These are phyloP conservation scores for Psilocybe subaeruginosa DNA, from an alignment of 768 basidiomycete species.

Conservation along the genomic window DNA sequence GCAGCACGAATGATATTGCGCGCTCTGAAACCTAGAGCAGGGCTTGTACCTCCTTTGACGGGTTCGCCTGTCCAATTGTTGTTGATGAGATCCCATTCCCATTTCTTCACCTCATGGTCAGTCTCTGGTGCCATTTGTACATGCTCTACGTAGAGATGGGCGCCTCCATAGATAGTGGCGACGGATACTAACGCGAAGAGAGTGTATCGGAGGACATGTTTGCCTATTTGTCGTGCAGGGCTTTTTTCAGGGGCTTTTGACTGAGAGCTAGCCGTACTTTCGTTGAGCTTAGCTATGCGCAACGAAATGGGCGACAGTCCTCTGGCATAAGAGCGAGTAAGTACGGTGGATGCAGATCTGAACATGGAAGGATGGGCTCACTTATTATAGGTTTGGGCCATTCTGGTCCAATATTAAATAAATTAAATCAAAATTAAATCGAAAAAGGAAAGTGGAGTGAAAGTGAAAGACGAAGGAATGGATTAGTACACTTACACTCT, in stretches of 20 bases:
- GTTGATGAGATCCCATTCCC: constrained; percentile 70
- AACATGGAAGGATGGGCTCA: constrained; percentile 2
- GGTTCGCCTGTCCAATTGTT: constrained; percentile 64
- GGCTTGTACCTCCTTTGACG: constrained; percentile 68
- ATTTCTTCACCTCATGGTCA: constrained; percentile 56
- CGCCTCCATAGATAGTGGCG: constrained; percentile 53
- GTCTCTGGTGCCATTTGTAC: constrained; percentile 46
- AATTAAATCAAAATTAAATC: no score
- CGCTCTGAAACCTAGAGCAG: constrained; percentile 62
- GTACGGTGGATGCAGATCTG: background rate
- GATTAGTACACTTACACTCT: no score
- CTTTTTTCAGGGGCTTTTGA: background rate
- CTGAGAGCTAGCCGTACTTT: background rate
- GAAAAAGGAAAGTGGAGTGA: no score
- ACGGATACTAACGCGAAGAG: constrained; percentile 45
- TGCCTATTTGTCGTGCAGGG: background rate
- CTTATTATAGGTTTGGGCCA: no score
- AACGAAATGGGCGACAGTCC: background rate
- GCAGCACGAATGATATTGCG: constrained; percentile 67
- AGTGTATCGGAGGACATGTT: constrained; percentile 40
- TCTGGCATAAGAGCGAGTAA: constrained; percentile 2
- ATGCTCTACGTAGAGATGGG: constrained; percentile 69
- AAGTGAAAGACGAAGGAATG: no score
- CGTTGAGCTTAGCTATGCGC: background rate
- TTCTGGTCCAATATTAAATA: no score